Base-by-base conservation (phyloP, 495 filamentous ascomycete genomes). In the Penicillium subrubescens region DNA sequence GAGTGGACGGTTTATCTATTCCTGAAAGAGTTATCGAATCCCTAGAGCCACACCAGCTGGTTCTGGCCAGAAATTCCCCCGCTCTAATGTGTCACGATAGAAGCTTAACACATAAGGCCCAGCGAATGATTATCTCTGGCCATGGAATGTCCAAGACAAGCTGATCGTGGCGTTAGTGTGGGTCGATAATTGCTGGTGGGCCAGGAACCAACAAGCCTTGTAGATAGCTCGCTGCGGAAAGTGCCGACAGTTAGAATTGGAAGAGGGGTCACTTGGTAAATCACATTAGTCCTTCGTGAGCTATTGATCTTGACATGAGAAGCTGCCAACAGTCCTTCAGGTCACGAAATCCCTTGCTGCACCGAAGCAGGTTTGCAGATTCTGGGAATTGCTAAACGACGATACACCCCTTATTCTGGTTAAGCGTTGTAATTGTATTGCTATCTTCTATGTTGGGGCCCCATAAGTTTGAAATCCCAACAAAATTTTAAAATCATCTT, bases 21-120 rank as follows among this genome's bases (percentile, higher is more conserved):
- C 78, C 78, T 64, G 69, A 76, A 74, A 50, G 34, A 71, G 77
- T 70, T 77, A 81, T 76, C 57, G 33, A 66, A 68, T 81, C 78
- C 78, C 73, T 72, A 41, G 35, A 35, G 46, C 21, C 17, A 29
- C 51, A 29, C 17, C 21, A 34, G n/a, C 14, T 41, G 33, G 21
- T 52, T 54, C 19, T 62, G 56, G 57, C 52, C 48, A 62, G 54
- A 50, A 53, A 59, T 21, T 23, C 58, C 57, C 58, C 61, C 11
- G 53, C 33, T 59, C 39, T 15, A 31, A 41, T 34, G 27, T 60
- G 33, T 33, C 50, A 29, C 56, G 23, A 17, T 17, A 41, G 50
- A 29, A 21, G 57, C 4, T 35, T 39, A 50, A 15, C 37, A n/a
- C 56, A 60, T 25, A 25, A 27, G 44, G 14, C n/a, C 17, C 41